Conservation (phyloP, 1,284 basidiomycete genomes). For the Moesziomyces antarcticus region DNA sequence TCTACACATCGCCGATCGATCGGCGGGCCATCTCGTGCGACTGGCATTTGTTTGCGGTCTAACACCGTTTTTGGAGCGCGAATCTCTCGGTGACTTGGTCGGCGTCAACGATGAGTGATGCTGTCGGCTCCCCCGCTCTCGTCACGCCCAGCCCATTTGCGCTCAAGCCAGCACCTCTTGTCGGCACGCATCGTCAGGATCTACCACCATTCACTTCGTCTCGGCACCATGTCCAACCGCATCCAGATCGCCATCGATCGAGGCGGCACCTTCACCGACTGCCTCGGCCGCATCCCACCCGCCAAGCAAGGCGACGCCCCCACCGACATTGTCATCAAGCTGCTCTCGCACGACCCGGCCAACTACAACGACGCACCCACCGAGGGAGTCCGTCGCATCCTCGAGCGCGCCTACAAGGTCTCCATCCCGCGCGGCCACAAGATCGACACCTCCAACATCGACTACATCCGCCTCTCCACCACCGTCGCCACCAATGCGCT, state of each 20-base stretch:
- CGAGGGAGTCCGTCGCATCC: slow-evolving; percentile 89
- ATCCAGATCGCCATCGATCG: slow-evolving; percentile 64
- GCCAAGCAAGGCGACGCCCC: slow-evolving; percentile 15
- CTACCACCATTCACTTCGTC: not conserved
- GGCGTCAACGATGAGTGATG: too few relatives aligned
- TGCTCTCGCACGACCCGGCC: slow-evolving; percentile 70
- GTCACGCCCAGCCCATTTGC: not conserved
- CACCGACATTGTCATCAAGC: slow-evolving; percentile 69
- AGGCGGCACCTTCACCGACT: slow-evolving; percentile 67
- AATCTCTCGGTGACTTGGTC: too few relatives aligned
- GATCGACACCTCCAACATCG: slow-evolving; percentile 84
- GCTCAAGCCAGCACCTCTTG: not conserved
- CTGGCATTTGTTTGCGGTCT: too few relatives aligned
- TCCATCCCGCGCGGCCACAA: slow-evolving; percentile 76
- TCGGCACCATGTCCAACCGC: slow-evolving; percentile 33
- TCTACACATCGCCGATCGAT: too few relatives aligned
- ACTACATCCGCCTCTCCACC: slow-evolving; percentile 90
- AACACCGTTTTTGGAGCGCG: too few relatives aligned
- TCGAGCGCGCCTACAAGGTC: slow-evolving; percentile 80
- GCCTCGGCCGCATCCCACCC: slow-evolving; percentile 53
- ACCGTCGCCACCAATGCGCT: slow-evolving; percentile 97
- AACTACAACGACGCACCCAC: slow-evolving; percentile 95
- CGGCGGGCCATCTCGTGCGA: too few relatives aligned
- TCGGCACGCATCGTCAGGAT: too few relatives aligned
- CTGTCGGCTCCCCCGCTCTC: too few relatives aligned